These are phyloP conservation scores for Prunus mira DNA, from an alignment of 306 rosid genomes.

Conservation along the genomic window DNA sequence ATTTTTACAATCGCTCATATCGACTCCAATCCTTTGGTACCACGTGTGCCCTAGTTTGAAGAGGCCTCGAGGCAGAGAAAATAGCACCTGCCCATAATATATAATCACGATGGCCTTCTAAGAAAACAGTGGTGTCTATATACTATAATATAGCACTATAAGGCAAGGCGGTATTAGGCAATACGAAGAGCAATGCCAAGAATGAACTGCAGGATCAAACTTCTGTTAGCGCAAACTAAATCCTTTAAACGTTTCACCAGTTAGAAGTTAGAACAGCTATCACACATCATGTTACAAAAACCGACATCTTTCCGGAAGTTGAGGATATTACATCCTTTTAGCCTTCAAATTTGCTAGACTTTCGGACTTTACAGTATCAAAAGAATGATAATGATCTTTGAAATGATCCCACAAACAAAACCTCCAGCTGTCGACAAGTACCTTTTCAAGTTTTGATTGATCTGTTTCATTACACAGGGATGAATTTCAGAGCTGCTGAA, in stretches of 20 bases:
- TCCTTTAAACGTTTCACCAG: not conserved
- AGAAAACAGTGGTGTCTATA: too few relatives aligned
- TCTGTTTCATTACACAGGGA: slow-evolving; percentile 55
- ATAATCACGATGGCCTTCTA: too few relatives aligned
- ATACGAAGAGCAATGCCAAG: not conserved
- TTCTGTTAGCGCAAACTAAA: not conserved
- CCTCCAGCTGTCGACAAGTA: slow-evolving; percentile 17
- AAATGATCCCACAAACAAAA: slow-evolving; percentile 10
- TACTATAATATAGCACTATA: too few relatives aligned
- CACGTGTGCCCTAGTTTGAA: too few relatives aligned
- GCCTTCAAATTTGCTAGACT: slow-evolving; percentile 16
- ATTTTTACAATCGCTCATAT: too few relatives aligned
- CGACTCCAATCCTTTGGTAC: too few relatives aligned
- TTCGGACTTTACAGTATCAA: not conserved
- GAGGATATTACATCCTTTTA: not conserved
- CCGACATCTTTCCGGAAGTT: not conserved
- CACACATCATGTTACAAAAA: slow-evolving; percentile 2
- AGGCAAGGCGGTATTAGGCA: not conserved
- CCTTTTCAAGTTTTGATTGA: slow-evolving; percentile 26
- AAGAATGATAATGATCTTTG: slow-evolving; percentile 15
- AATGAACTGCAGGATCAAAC: not conserved
- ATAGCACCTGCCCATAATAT: too few relatives aligned
- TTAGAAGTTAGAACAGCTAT: not conserved
- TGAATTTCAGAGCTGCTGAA: slow-evolving; percentile 79
- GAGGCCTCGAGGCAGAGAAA: too few relatives aligned